Evolutionary conservation across 129 eudicot species (phyloP), one percentile per base, ranked within the genome.

Genomic region (Pulicaria dysenterica): DNA sequence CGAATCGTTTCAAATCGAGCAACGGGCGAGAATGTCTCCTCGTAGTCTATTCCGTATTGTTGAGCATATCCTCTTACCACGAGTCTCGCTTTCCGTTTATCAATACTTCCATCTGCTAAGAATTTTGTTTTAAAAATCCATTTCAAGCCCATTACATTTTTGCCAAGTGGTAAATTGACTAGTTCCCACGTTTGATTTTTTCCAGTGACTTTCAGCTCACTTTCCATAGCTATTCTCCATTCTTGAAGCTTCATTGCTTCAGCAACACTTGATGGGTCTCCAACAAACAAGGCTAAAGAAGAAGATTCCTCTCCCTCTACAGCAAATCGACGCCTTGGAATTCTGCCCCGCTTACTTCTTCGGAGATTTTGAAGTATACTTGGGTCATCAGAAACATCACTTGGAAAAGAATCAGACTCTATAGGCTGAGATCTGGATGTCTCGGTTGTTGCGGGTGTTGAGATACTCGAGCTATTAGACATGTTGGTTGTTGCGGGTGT

Each of bases 41-140:
- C 69, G 24, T 7, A 73, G 39, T 61, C 61, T 3, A 73, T 40
- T 5, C 71, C 62, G 7, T 37, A 12, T 37, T 73, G 7, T 10
- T 73, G 78, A 13, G 50, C 43, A 36, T 59, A 73, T 3, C 71
- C 70, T 17, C 47, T 73, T 1, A 38, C 71, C 24, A 73, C 78
- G 4, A 73, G 17, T n/a, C 78, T 47, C 7, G 60, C 78, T 38
- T 73, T 73, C 11, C 38, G 62, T n/a, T 73, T 73, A 6, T 24
- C 51, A 11, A 73, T 13, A 0, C n/a, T 47, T 7, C 78, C 70
- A 62, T 73, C 50, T 5, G 38, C 14, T 8, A 4, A 8, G 7
- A 47, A 38, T 60, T 73, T 34, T 53, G 60, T n/a, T 3, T 45
- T 42, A 10, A 5, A 72, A 3, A 70, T 38, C 69, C 56, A 72